Conservation (phyloP, 495 filamentous ascomycete species). For the Talaromyces proteolyticus region DNA sequence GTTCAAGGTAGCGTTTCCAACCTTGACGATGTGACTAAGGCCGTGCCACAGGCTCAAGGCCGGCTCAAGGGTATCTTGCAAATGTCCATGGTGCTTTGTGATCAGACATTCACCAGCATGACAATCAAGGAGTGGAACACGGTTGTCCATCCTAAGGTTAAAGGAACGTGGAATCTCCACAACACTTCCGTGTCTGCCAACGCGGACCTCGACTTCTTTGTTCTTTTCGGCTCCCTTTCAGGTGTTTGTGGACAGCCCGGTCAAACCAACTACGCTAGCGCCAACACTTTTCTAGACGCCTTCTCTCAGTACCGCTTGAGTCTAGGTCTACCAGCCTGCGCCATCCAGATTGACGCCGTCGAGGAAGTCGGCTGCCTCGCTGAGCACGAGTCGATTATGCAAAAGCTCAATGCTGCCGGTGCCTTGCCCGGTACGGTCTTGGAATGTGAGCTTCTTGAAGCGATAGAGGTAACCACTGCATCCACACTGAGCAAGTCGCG, state of each 20-base stretch:
- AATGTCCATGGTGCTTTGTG: slow-evolving; percentile 20
- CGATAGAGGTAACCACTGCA: too few relatives aligned
- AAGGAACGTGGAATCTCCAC: slow-evolving; percentile 31
- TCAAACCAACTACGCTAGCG: slow-evolving; percentile 37
- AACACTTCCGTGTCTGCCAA: not conserved
- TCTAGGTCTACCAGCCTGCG: slow-evolving; percentile 8
- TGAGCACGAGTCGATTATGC: too few relatives aligned
- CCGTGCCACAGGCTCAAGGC: not conserved
- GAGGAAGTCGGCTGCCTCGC: slow-evolving; percentile 15
- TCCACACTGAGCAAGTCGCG: too few relatives aligned
- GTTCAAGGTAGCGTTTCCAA: slow-evolving; percentile 20
- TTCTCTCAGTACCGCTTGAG: slow-evolving; percentile 30
- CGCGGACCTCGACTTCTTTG: slow-evolving; percentile 34
- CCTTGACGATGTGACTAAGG: slow-evolving; percentile 14
- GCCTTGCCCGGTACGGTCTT: not conserved
- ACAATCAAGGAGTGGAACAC: slow-evolving; percentile 18
- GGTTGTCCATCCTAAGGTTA: slow-evolving; percentile 28
- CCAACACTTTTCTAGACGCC: slow-evolving; percentile 35
- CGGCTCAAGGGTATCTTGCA: slow-evolving; percentile 20
- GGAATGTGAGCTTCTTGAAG: not conserved
- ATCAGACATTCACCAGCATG: slow-evolving; percentile 20
- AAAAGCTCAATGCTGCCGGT: not conserved
- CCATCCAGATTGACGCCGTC: slow-evolving; percentile 10
- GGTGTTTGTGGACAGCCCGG: slow-evolving; percentile 25
- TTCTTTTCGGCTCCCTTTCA: slow-evolving; percentile 22